These are phyloP conservation scores for Penicillium crustosum DNA, from an alignment of 2,329 filamentous ascomycete species.

Conservation along the genomic window DNA sequence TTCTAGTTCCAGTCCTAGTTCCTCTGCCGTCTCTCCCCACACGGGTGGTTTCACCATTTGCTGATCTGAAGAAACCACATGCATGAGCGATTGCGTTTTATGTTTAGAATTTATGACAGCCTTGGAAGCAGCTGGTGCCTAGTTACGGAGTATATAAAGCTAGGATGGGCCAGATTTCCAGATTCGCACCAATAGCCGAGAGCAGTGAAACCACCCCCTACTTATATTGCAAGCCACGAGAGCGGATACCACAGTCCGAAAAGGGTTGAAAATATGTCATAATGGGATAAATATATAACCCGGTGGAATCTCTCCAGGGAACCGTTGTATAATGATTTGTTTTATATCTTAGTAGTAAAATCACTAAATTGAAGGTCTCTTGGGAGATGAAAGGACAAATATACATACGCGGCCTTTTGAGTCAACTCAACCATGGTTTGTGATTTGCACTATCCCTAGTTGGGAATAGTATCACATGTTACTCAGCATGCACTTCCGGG, in stretches of 20 bases:
- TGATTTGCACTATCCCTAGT: neutral
- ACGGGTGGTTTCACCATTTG: constrained; percentile 3
- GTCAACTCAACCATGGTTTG: neutral
- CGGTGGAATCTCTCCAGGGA: neutral
- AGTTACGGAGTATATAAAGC: neutral
- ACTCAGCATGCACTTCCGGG: neutral
- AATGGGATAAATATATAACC: neutral
- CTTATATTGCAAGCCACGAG: constrained; percentile 2
- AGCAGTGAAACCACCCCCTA: constrained; percentile 1
- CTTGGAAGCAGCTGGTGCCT: neutral
- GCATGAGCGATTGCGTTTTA: neutral
- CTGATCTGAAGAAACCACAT: neutral
- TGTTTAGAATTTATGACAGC: neutral
- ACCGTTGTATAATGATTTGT: neutral
- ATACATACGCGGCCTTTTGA: neutral
- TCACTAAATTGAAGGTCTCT: neutral
- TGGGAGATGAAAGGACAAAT: neutral
- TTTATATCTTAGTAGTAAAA: neutral
- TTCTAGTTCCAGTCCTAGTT: neutral
- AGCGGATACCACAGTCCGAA: neutral
- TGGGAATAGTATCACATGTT: neutral
- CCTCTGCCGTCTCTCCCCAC: constrained; percentile 9
- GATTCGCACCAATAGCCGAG: neutral
- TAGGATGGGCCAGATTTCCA: neutral
- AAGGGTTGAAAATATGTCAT: neutral